Percentiles rank a stretch among this genome's conserved stretches.
Evolutionary conservation across 192 early-diverging fungal genomes (phyloP).

Genomic region (Coemansia sp.): DNA sequence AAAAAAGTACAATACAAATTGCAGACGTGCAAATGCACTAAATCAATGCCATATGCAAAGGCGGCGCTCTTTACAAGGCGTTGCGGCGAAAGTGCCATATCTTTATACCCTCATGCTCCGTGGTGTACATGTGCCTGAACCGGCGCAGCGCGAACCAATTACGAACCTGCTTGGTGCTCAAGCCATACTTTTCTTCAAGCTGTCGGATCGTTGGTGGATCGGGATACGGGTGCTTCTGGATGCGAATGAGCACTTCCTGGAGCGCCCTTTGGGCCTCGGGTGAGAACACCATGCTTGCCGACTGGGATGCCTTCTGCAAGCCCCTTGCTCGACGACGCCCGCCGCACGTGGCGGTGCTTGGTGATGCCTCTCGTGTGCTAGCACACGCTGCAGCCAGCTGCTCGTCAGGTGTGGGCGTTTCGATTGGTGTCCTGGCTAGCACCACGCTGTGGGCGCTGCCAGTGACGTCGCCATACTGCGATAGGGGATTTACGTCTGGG

Average conservation of each 20-base stretch:
- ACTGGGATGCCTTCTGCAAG: background rate
- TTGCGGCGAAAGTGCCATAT: constrained; percentile 31
- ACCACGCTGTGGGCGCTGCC: background rate
- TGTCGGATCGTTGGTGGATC: constrained; percentile 4
- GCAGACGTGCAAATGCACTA: constrained; percentile 1
- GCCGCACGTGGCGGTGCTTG: background rate
- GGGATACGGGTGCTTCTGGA: constrained; percentile 34
- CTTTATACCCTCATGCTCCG: constrained; percentile 8
- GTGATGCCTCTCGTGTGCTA: background rate
- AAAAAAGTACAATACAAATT: constrained; percentile 6
- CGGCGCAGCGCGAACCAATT: constrained; percentile 50
- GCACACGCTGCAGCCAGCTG: background rate
- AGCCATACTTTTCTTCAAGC: constrained; percentile 7
- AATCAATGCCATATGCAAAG: background rate
- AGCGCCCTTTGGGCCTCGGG: constrained; percentile 22
- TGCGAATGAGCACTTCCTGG: constrained; percentile 13
- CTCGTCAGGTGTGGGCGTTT: background rate
- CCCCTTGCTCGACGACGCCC: background rate
- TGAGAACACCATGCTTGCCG: constrained; percentile 14
- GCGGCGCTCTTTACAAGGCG: background rate
- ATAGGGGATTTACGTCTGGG: constrained; percentile 3
- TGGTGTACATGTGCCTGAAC: constrained; percentile 23
- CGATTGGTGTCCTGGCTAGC: background rate
- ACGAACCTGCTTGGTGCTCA: constrained; percentile 34
- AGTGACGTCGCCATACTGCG: background rate